Percentiles rank a stretch among this genome's conserved stretches.
Evolutionary conservation across 139 green algal genomes (phyloP).

Genomic region (Zygnema circumcarinatum): DNA sequence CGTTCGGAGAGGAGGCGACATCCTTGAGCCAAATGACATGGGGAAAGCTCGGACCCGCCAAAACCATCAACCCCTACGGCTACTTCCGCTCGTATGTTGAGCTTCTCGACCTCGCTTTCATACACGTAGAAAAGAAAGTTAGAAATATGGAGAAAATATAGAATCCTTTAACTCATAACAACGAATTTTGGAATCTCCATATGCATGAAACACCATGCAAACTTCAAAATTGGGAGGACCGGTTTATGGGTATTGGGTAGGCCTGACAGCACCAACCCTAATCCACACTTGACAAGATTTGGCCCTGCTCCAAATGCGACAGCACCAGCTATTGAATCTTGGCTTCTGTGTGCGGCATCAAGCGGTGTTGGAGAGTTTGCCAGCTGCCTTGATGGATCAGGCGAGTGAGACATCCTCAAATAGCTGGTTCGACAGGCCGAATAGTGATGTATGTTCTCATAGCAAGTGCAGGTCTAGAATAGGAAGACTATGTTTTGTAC

Average conservation of each 20-base stretch:
- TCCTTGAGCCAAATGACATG: neutral
- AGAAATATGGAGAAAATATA: neutral
- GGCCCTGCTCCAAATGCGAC: too few relatives aligned
- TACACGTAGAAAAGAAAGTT: too few relatives aligned
- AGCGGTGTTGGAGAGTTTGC: too few relatives aligned
- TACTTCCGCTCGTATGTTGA: neutral
- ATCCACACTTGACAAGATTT: too few relatives aligned
- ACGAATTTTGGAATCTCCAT: neutral
- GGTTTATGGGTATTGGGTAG: neutral
- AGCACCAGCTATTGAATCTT: too few relatives aligned
- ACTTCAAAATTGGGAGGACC: neutral
- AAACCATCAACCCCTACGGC: constrained; percentile 12
- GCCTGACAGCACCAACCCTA: too few relatives aligned
- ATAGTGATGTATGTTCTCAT: neutral
- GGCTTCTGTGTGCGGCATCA: too few relatives aligned
- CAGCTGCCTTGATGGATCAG: too few relatives aligned
- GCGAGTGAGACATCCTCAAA: too few relatives aligned
- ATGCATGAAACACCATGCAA: neutral
- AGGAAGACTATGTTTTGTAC: neutral
- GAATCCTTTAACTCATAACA: neutral
- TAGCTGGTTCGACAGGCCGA: too few relatives aligned
- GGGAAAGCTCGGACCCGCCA: neutral
- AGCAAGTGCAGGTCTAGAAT: neutral
- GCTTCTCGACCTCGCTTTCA: neutral
- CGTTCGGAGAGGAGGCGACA: neutral